Conservation (phyloP, 495 filamentous ascomycete genomes). For the Xylaria grammica region DNA sequence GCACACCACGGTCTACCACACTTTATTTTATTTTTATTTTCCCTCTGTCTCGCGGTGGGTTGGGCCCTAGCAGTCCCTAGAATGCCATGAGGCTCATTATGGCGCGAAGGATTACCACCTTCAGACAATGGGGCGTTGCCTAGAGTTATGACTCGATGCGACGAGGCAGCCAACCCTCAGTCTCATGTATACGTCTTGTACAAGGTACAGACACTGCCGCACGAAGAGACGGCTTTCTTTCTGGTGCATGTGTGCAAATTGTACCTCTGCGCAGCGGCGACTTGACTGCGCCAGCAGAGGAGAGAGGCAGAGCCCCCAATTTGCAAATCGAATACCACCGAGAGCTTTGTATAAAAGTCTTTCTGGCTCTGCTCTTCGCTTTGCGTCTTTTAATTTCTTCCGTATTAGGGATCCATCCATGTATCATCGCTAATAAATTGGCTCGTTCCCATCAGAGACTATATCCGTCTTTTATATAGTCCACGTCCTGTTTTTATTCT, state of each 20-base stretch:
- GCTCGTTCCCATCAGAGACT: conserved; percentile 13
- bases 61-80: conserved; percentile 26
- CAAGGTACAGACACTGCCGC: conserved; percentile 32
- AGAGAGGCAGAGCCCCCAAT: neutral
- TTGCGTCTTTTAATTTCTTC: conserved; percentile 7
- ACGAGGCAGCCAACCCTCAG: conserved; percentile 35
- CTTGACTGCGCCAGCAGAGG: conserved; percentile 20
- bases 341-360: conserved; percentile 21
- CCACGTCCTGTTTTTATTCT: neutral
- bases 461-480: conserved; percentile 11
- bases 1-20: conserved; percentile 26
- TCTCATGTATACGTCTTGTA: conserved; percentile 26
- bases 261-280: conserved; percentile 33
- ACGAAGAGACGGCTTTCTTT: conserved; percentile 22
- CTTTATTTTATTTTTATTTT: conserved; percentile 3
- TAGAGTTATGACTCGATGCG: conserved; percentile 36
- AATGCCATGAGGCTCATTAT: conserved; percentile 36
- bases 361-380: conserved; percentile 9
- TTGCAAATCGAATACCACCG: conserved; percentile 9
- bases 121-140: conserved; percentile 32
- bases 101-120: conserved; percentile 28
- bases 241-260: conserved; percentile 32
- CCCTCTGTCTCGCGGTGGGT: conserved; percentile 24
- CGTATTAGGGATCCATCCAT: conserved; percentile 8
- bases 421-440: neutral